Base-by-base conservation (phyloP, 164 flowering plant genomes). In the Chloranthus sessilifolius region DNA sequence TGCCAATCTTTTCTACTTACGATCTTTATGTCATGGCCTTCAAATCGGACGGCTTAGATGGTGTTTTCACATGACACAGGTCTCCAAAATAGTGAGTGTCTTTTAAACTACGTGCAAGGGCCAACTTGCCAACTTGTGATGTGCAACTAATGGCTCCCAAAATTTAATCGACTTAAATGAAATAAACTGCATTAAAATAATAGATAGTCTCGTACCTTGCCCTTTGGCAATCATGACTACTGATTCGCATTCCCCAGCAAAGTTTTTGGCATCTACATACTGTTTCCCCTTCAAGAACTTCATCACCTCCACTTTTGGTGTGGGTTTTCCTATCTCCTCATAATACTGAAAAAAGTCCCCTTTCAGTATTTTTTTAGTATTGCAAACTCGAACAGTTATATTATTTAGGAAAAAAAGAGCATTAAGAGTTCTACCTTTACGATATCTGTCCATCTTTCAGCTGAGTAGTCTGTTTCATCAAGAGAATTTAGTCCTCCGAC, bases 141-240 rank as follows among this genome's bases (percentile, higher is more conserved):
- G n/a, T n/a, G n/a, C n/a, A n/a, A n/a, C n/a, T n/a, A n/a, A n/a
- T n/a, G n/a, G n/a, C n/a, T n/a, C n/a, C n/a, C n/a, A n/a, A n/a
- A n/a, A n/a, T n/a, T n/a, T n/a, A n/a, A n/a, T n/a, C n/a, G n/a
- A n/a, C n/a, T n/a, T n/a, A n/a, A n/a, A n/a, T n/a, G n/a, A n/a
- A n/a, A n/a, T n/a, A n/a, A n/a, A n/a, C n/a, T n/a, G n/a, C n/a
- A n/a, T n/a, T n/a, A n/a, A n/a, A n/a, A n/a, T n/a, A n/a, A n/a
- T n/a, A n/a, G n/a, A n/a, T n/a, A n/a, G n/a, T n/a, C 14, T 12
- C 14, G 30, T 80, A 92, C 99, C 83, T 66, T 92, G 96, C 70
- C 99, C 99, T 81, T 88, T 88, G 63, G 94, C 95, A 2, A 92
- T 82, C 76, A 92, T 72, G 42, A 92, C 96, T 0, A 86, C 95